Evolutionary conservation across 2,329 filamentous ascomycete species (phyloP).

Genomic region (Fusarium haematococcum): DNA sequence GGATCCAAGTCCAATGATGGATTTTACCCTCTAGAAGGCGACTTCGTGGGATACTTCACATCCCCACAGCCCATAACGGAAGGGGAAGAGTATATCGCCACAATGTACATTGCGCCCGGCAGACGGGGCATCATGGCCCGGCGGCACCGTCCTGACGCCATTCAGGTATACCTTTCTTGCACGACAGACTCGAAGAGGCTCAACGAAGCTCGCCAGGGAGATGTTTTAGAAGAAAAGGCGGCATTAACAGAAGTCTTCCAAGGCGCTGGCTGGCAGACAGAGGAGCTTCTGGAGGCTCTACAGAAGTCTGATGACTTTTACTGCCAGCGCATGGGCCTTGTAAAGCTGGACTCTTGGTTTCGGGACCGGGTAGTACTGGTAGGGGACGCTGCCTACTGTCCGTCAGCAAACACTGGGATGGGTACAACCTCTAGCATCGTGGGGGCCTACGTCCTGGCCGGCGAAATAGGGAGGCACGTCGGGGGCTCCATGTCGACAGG

Average conservation of each 20-base stretch:
- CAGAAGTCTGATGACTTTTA: constrained; percentile 59
- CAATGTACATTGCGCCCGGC: constrained; percentile 50
- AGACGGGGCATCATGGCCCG: constrained; percentile 55
- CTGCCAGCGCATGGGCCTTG: constrained; percentile 56
- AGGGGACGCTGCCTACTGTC: constrained; percentile 66
- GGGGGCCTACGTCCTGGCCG: constrained; percentile 68
- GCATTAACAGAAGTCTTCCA: constrained; percentile 53
- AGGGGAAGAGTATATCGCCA: constrained; percentile 52
- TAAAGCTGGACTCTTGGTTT: constrained; percentile 59
- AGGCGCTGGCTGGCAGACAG: constrained; percentile 56
- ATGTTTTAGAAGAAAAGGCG: constrained; percentile 54
- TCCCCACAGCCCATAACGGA: constrained; percentile 44
- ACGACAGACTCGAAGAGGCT: constrained; percentile 41
- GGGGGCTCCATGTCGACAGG: not conserved
- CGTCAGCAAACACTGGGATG: constrained; percentile 61
- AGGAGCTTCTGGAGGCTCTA: constrained; percentile 57
- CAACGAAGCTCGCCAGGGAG: constrained; percentile 45
- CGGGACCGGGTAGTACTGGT: constrained; percentile 61
- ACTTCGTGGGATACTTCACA: constrained; percentile 50
- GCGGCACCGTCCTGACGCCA: constrained; percentile 49
- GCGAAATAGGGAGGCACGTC: constrained; percentile 53
- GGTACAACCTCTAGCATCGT: constrained; percentile 62
- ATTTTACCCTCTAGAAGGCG: constrained; percentile 37
- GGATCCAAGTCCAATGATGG: constrained; percentile 39
- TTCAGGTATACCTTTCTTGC: constrained; percentile 54